Conservation (phyloP, 106 monocot species). For the Dioscorea alata region DNA sequence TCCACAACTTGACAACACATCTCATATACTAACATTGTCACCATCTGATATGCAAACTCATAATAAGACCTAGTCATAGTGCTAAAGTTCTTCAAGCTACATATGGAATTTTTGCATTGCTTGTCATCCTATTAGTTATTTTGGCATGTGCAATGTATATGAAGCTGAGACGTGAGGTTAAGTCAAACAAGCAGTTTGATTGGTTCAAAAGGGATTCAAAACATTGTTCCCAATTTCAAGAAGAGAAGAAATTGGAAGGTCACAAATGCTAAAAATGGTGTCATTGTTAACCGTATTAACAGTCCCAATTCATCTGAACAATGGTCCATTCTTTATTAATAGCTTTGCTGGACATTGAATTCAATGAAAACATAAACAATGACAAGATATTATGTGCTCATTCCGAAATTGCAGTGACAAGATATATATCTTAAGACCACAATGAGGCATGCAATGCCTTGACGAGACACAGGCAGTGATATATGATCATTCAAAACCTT, state of each 20-base stretch:
- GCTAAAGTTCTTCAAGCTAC: neutral
- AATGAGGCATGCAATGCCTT: no score
- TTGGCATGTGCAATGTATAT: slow-evolving; percentile 14
- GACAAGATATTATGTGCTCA: no score
- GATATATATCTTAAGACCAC: no score
- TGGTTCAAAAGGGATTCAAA: slow-evolving; percentile 24
- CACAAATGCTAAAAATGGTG: slow-evolving; percentile 23
- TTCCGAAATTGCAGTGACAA: no score
- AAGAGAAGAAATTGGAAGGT: slow-evolving; percentile 59
- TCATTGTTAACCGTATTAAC: slow-evolving; percentile 6
- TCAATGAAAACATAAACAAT: no score
- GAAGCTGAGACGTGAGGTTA: slow-evolving; percentile 18
- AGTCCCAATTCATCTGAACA: slow-evolving; percentile 10
- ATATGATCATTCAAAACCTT: no score
- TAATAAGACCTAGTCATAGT: neutral
- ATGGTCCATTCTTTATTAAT: no score
- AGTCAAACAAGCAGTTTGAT: slow-evolving; percentile 23
- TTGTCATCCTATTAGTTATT: slow-evolving; percentile 13
- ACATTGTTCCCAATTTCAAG: slow-evolving; percentile 46
- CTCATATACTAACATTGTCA: no score
- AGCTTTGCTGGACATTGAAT: no score
- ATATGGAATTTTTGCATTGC: slow-evolving; percentile 12
- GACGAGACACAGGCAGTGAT: no score
- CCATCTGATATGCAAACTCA: neutral
- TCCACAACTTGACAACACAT: no score